Evolutionary conservation across 2,329 filamentous ascomycete species (phyloP).

Genomic region (Cephalotrichum gorgonifer): DNA sequence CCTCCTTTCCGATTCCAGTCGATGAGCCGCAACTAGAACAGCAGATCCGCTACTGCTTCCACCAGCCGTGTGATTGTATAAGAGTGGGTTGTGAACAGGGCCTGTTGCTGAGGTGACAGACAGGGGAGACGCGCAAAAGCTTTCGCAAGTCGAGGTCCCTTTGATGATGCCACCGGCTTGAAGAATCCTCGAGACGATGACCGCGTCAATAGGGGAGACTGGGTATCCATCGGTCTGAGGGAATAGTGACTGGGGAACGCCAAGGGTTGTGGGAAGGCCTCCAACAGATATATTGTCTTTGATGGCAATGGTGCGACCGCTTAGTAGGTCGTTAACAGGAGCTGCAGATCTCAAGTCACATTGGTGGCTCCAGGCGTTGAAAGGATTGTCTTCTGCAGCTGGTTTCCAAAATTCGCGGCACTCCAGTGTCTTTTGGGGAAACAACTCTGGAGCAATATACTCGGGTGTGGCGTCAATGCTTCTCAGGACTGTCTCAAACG

Average conservation of each 20-base stretch:
- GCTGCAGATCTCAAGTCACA: slow-evolving; percentile 13
- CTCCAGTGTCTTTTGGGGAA: slow-evolving; percentile 7
- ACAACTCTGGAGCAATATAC: slow-evolving; percentile 15
- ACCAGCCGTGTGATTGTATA: slow-evolving; percentile 15
- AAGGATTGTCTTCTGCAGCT: slow-evolving; percentile 14
- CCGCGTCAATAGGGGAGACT: slow-evolving; percentile 12
- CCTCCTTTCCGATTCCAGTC: not conserved
- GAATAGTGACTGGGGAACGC: slow-evolving; percentile 8
- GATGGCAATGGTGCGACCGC: slow-evolving; percentile 12
- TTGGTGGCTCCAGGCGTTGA: slow-evolving; percentile 23
- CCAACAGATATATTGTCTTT: slow-evolving; percentile 20
- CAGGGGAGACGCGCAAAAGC: slow-evolving; percentile 17
- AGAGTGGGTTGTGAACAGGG: slow-evolving; percentile 16
- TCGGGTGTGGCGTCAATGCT: slow-evolving; percentile 15
- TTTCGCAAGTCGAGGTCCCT: slow-evolving; percentile 18
- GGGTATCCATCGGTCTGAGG: slow-evolving; percentile 8
- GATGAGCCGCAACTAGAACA: slow-evolving; percentile 15
- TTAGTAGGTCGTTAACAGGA: slow-evolving; percentile 7
- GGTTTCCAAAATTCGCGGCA: slow-evolving; percentile 14
- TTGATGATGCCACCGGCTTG: slow-evolving; percentile 14
- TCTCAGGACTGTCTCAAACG: slow-evolving; percentile 16
- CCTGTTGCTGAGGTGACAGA: slow-evolving; percentile 17
- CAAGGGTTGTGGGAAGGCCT: slow-evolving; percentile 15
- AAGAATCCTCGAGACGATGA: slow-evolving; percentile 14
- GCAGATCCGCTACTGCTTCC: slow-evolving; percentile 21